Percentiles rank a stretch among this genome's conserved stretches.
phyloP scores from a whole-genome alignment of 306 rosid genomes.

The Citrullus mucosospermus region DNA sequence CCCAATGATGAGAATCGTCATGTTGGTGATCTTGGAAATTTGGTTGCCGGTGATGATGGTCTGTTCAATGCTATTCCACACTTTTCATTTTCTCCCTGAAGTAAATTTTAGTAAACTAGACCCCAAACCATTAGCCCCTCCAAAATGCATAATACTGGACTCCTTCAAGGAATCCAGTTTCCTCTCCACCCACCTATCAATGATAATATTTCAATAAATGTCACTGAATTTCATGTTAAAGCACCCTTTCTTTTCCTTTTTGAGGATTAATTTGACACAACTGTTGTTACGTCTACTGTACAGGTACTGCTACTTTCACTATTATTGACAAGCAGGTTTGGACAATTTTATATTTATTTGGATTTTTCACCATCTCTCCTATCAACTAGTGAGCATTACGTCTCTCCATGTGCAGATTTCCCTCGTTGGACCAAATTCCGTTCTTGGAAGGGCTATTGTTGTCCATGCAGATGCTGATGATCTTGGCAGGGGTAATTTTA shows the following conservation, averaged over 20 bases:
- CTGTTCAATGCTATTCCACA: neutral
- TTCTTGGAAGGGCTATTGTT: slow-evolving; percentile 95
- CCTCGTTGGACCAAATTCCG: slow-evolving; percentile 59
- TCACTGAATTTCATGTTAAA: neutral
- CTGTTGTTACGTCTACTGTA: slow-evolving; percentile 13
- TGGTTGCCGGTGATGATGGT: slow-evolving; percentile 79
- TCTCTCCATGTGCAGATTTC: slow-evolving; percentile 45
- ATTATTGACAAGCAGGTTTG: slow-evolving; percentile 63
- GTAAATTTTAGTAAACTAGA: neutral
- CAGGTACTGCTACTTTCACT: slow-evolving; percentile 63
- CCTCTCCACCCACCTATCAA: neutral
- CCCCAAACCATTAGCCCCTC: neutral
- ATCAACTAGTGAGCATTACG: neutral
- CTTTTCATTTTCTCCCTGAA: neutral
- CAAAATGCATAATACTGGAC: neutral
- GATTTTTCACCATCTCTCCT: neutral
- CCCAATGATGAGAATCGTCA: slow-evolving; percentile 76
- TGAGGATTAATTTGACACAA: neutral
- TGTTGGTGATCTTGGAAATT: slow-evolving; percentile 94
- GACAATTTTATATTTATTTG: slow-evolving; percentile 3
- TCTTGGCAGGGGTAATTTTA: slow-evolving; percentile 70
- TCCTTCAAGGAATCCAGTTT: neutral
- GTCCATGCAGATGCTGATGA: slow-evolving; percentile 94
- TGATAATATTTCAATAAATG: neutral
- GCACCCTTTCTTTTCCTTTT: neutral